Conservation (phyloP, 2,329 filamentous ascomycete genomes). For the Penicillium occitanis region DNA sequence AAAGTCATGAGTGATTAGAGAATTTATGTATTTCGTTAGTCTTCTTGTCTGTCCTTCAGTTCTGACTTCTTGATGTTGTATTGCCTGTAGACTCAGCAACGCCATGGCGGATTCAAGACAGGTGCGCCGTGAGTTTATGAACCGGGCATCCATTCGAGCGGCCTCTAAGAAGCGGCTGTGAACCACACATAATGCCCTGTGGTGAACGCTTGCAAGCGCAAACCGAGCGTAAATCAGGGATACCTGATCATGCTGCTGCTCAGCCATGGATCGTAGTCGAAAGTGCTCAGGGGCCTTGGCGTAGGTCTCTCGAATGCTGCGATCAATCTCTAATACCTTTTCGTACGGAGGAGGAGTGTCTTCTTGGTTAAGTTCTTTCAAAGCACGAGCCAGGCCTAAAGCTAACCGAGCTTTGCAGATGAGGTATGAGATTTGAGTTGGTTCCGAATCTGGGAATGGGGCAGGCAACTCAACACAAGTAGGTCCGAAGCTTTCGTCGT, state of each 20-base stretch:
- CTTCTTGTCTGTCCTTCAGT: not conserved
- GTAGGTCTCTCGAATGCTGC: conserved; percentile 1
- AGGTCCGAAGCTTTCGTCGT: conserved; percentile 8
- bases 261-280: conserved; percentile 11
- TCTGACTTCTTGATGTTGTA: conserved; percentile 8
- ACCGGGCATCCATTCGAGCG: not conserved
- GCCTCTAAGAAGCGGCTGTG: conserved; percentile 10
- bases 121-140: not conserved
- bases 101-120: conserved; percentile 12
- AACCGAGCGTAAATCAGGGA: conserved; percentile 7
- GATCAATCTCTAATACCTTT: conserved; percentile 8
- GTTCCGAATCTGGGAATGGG: conserved; percentile 1
- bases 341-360: conserved; percentile 1
- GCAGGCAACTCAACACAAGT: not conserved
- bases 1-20: not conserved
- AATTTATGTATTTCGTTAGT: not conserved
- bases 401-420: conserved; percentile 8
- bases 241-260: conserved; percentile 6
- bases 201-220: conserved; percentile 4
- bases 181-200: conserved; percentile 7
- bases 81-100: conserved; percentile 1
- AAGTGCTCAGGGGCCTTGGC: conserved; percentile 5
- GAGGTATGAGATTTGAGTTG: conserved; percentile 11
- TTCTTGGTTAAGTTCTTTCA: conserved; percentile 4
- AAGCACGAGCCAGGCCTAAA: conserved; percentile 2